These are phyloP conservation scores for Pseudogymnoascus sp. DNA, from an alignment of 2,329 filamentous ascomycete species.

Conservation along the genomic window DNA sequence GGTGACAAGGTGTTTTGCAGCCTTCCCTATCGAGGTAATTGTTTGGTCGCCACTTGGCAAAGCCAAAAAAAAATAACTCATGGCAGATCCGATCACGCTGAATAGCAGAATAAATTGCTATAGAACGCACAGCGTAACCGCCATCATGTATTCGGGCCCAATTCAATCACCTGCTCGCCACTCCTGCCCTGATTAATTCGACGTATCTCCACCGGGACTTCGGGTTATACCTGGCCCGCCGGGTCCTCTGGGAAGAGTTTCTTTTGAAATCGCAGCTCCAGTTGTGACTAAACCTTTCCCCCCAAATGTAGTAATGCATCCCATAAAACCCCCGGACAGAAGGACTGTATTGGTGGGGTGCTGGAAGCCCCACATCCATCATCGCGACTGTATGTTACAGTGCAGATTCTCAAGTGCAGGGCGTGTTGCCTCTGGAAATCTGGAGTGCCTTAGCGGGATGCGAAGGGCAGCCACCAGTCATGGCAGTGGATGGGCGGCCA, in stretches of 20 bases:
- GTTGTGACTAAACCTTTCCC: neutral
- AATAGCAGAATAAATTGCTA: neutral
- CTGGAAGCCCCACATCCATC: neutral
- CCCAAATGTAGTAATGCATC: neutral
- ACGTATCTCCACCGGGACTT: neutral
- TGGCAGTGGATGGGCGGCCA: neutral
- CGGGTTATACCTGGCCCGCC: neutral
- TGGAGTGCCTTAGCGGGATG: neutral
- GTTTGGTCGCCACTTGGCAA: neutral
- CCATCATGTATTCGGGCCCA: neutral
- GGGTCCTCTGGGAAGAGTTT: neutral
- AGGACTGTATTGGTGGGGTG: neutral
- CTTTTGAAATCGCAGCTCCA: neutral
- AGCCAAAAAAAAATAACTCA: neutral
- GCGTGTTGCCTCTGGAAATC: neutral
- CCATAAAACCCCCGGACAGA: neutral
- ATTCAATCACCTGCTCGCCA: neutral
- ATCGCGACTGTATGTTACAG: neutral
- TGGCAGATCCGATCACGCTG: neutral
- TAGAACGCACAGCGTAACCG: neutral
- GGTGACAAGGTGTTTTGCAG: neutral
- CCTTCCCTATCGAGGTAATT: neutral
- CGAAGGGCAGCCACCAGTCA: conserved; percentile 1
- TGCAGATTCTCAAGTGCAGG: neutral
- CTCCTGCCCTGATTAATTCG: neutral